A percentile compares a stretch with the other conserved stretches of the same genome.
These are phyloP conservation scores for Zygotorulaspora chibaensis DNA, from an alignment of 805 yeast species.

Conservation along the genomic window DNA sequence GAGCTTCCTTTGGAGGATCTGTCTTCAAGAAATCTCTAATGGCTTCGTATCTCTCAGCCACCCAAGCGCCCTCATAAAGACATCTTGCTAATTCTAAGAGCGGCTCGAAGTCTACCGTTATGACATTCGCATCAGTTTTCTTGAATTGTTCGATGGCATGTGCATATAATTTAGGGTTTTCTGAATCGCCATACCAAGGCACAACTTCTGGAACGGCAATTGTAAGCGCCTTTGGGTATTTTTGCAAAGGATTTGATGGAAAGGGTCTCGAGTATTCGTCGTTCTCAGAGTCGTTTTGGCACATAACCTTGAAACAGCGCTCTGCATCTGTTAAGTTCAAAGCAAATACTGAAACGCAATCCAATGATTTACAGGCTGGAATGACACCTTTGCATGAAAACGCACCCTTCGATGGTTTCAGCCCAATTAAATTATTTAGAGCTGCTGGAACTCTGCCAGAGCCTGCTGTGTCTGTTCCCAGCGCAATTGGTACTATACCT, in stretches of 20 bases:
- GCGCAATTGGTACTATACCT: constrained; percentile 81
- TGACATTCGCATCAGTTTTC: constrained; percentile 54
- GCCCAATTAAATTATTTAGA: constrained; percentile 82
- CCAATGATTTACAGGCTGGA: constrained; percentile 93
- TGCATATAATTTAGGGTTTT: constrained; percentile 66
- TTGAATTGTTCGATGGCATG: constrained; percentile 54
- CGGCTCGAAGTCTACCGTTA: constrained; percentile 66
- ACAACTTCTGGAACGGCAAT: constrained; percentile 74
- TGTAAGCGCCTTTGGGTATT: constrained; percentile 55
- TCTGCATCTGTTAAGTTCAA: constrained; percentile 81
- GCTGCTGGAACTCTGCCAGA: constrained; percentile 98
- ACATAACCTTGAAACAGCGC: constrained; percentile 62
- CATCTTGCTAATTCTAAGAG: constrained; percentile 78
- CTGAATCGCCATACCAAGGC: constrained; percentile 76
- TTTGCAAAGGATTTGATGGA: constrained; percentile 60
- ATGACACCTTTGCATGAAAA: constrained; percentile 90
- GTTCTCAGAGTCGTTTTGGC: constrained; percentile 57
- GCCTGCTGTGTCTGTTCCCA: constrained; percentile 98
- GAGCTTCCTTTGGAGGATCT: constrained; percentile 60
- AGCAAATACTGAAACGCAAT: constrained; percentile 85
- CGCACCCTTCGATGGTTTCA: constrained; percentile 88
- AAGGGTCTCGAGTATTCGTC: constrained; percentile 79
- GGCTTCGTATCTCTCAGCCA: constrained; percentile 88
- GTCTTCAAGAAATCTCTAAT: constrained; percentile 65
- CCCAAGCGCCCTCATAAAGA: constrained; percentile 98